phyloP scores from a whole-genome alignment of 371 early-diverging fungal genomes.

The Apophysomyces sp. region DNA sequence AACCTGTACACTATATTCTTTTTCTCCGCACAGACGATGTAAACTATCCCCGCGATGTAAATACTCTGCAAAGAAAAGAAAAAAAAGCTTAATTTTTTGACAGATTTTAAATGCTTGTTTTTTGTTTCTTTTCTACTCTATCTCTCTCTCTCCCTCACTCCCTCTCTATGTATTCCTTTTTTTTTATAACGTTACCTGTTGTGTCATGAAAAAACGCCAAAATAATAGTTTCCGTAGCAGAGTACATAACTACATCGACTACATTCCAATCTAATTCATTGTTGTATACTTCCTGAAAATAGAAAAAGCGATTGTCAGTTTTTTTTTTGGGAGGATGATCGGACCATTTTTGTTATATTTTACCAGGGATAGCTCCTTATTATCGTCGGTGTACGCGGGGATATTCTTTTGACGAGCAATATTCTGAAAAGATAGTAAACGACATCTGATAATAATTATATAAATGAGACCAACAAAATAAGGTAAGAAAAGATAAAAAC shows the following conservation, averaged over 20 bases:
- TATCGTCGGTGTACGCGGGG: neutral
- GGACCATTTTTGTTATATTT: neutral
- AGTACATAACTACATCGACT: conserved; percentile 55
- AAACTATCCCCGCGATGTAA: neutral
- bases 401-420: neutral
- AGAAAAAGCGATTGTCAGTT: too few species aligned
- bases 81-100: neutral
- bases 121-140: neutral
- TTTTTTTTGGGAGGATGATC: neutral
- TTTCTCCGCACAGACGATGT: conserved; percentile 3
- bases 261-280: conserved; percentile 41
- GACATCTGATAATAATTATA: conserved; percentile 6
- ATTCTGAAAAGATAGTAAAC: conserved; percentile 5
- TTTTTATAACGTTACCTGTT: neutral
- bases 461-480: too few species aligned
- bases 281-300: neutral
- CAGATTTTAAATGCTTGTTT: neutral
- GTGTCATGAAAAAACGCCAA: conserved; percentile 53
- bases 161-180: neutral
- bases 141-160: too few species aligned
- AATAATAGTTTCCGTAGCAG: conserved; percentile 51
- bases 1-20: neutral
- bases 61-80: neutral
- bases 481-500: too few species aligned
- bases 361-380: neutral